These are phyloP conservation scores for Arthrobotrys pseudoclavata DNA, from an alignment of 2,329 filamentous ascomycete genomes.

Conservation along the genomic window DNA sequence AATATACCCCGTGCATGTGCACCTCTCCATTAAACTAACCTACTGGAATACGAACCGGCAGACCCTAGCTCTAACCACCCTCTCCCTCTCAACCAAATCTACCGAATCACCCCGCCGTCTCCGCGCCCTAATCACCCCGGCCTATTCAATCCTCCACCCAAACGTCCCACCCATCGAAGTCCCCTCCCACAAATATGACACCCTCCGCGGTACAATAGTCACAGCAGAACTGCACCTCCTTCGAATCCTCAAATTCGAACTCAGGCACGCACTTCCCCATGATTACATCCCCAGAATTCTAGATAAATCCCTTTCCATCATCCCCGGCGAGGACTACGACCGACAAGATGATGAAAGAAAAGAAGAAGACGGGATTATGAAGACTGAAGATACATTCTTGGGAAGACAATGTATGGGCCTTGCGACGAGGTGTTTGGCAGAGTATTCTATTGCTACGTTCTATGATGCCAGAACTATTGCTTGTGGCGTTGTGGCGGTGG, in stretches of 20 bases:
- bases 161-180: slow-evolving; percentile 61
- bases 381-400: slow-evolving; percentile 63
- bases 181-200: slow-evolving; percentile 65
- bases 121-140: slow-evolving; percentile 64
- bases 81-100: slow-evolving; percentile 65
- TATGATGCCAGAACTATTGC: slow-evolving; percentile 64
- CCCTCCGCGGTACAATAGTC: slow-evolving; percentile 65
- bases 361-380: slow-evolving; percentile 63
- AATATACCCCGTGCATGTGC: slow-evolving; percentile 26
- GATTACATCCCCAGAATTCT: slow-evolving; percentile 65
- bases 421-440: slow-evolving; percentile 62
- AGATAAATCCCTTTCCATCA: slow-evolving; percentile 60
- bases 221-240: slow-evolving; percentile 64
- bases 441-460: slow-evolving; percentile 64
- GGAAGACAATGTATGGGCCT: slow-evolving; percentile 61
- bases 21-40: not conserved
- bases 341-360: slow-evolving; percentile 50
- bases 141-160: slow-evolving; percentile 64
- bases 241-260: slow-evolving; percentile 65
- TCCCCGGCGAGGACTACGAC: slow-evolving; percentile 53
- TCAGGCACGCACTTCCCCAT: slow-evolving; percentile 64
- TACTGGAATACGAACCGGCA: slow-evolving; percentile 41
- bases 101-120: slow-evolving; percentile 65
- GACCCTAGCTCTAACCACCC: slow-evolving; percentile 64
- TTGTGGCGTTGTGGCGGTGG: slow-evolving; percentile 63